A percentile compares a stretch with the other conserved stretches of the same genome.
Evolutionary conservation across 345 rosid genomes (phyloP).

Genomic region (Eucalyptus pauciflora): DNA sequence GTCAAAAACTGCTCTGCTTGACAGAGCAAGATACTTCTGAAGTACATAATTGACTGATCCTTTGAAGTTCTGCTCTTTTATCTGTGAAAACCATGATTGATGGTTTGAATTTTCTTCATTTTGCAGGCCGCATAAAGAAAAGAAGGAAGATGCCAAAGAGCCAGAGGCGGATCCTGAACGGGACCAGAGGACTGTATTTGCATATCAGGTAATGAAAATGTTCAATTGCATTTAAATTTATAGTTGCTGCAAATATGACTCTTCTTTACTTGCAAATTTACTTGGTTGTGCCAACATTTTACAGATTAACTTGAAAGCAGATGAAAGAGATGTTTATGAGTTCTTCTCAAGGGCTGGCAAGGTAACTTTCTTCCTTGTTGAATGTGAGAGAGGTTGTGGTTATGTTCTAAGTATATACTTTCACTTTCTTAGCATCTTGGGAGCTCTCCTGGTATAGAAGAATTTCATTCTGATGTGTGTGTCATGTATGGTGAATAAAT

Average conservation of each 20-base stretch:
- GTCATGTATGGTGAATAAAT: neutral
- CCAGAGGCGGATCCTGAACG: slow-evolving; percentile 98
- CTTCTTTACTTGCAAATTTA: neutral
- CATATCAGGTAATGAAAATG: slow-evolving; percentile 67
- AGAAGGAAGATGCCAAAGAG: slow-evolving; percentile 66
- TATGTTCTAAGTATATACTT: neutral
- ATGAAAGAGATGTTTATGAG: slow-evolving; percentile 87
- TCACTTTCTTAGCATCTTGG: neutral
- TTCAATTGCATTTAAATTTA: neutral
- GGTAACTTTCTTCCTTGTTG: slow-evolving; percentile 18
- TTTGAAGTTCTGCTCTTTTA: neutral
- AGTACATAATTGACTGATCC: neutral
- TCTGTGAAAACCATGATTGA: neutral
- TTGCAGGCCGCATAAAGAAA: slow-evolving; percentile 71
- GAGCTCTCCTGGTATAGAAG: neutral
- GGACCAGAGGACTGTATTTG: slow-evolving; percentile 98
- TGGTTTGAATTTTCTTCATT: slow-evolving; percentile 3
- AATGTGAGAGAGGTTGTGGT: neutral
- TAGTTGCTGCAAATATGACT: neutral
- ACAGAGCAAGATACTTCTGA: neutral
- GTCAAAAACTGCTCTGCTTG: slow-evolving; percentile 4
- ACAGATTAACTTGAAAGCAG: slow-evolving; percentile 89
- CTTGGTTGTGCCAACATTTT: neutral
- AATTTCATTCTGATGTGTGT: neutral
- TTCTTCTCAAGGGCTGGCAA: slow-evolving; percentile 97